Conservation (phyloP, 73 alveolate species). For the Paramecium primaurelia region DNA sequence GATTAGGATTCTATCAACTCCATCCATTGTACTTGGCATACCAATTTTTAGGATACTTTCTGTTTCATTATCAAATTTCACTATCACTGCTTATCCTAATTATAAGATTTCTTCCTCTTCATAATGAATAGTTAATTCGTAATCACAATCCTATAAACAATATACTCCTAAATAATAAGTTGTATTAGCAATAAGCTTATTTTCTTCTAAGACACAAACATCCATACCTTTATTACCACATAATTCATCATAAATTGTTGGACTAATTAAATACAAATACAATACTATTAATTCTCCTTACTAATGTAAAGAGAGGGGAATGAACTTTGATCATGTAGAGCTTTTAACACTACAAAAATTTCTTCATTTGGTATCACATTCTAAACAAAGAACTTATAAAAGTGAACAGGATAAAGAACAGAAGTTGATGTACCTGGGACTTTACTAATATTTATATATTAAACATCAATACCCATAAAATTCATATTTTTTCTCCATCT, state of each 20-base stretch:
- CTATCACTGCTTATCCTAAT: background rate
- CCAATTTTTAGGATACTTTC: background rate
- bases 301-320: background rate
- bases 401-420: background rate
- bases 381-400: background rate
- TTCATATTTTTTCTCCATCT: slow-evolving; percentile 24
- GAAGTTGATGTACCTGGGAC: background rate
- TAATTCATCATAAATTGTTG: background rate
- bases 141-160: slow-evolving; percentile 15
- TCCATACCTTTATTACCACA: slow-evolving; percentile 17
- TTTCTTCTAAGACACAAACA: background rate
- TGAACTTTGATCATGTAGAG: background rate
- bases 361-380: background rate
- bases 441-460: background rate
- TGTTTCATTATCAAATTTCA: background rate
- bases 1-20: background rate
- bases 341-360: background rate
- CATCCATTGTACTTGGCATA: background rate
- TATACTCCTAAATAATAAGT: slow-evolving; percentile 25
- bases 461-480: background rate
- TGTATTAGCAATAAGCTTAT: background rate
- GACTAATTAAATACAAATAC: background rate
- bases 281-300: background rate
- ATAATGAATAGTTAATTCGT: background rate
- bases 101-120: background rate